A percentile compares a stretch with the other conserved stretches of the same genome.
Conservation (phyloP, 805 yeast genomes). For the Saccharomycopsis babjevae region DNA sequence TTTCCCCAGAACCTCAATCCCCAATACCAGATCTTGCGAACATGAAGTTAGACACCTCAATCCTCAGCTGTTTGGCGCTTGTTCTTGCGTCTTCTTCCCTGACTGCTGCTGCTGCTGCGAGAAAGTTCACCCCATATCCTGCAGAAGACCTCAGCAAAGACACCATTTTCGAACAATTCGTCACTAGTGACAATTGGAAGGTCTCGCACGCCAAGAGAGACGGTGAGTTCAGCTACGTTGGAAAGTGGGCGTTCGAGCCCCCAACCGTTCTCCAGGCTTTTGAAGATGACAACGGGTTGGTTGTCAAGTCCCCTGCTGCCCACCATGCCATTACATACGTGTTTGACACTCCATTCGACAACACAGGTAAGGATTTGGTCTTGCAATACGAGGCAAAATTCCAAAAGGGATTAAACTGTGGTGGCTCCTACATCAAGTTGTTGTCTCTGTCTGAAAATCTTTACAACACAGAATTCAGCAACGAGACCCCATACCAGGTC, state of each 20-base stretch:
- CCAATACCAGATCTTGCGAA: background rate
- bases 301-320: conserved; percentile 63
- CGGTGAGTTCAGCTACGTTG: conserved; percentile 51
- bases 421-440: conserved; percentile 83
- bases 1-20: background rate
- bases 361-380: conserved; percentile 57
- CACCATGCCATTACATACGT: conserved; percentile 71
- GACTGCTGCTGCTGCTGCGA: background rate
- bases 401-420: conserved; percentile 71
- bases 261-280: conserved; percentile 48
- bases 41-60: background rate
- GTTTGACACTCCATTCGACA: conserved; percentile 48
- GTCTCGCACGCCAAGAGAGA: conserved; percentile 47
- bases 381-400: conserved; percentile 83
- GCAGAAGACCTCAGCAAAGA: conserved; percentile 15
- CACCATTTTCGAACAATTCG: conserved; percentile 61
- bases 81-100: background rate
- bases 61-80: background rate
- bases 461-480: conserved; percentile 40
- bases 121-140: background rate
- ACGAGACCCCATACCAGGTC: conserved; percentile 65
- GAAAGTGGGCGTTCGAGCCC: conserved; percentile 70
- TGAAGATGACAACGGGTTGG: conserved; percentile 63
- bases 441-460: conserved; percentile 34
- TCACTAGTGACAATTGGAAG: conserved; percentile 40